A percentile compares a stretch with the other conserved stretches of the same genome.
Evolutionary conservation across 495 filamentous ascomycete genomes (phyloP).

Genomic region (Tuber borchii): DNA sequence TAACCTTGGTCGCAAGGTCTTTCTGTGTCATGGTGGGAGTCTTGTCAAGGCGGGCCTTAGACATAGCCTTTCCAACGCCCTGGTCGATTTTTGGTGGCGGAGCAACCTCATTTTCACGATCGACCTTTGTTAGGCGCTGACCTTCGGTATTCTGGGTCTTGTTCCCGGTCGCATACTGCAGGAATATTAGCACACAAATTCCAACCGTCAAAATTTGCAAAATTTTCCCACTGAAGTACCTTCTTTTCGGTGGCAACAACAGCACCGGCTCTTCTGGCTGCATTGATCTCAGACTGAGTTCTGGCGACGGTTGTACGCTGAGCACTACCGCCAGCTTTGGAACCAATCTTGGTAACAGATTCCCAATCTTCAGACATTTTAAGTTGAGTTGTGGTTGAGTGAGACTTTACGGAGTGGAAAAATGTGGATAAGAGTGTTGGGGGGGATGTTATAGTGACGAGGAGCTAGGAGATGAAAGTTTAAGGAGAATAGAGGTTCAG

Average conservation of each 20-base stretch:
- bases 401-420: neutral
- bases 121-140: conserved; percentile 95
- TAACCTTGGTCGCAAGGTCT: conserved; percentile 90
- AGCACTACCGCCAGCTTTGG: conserved; percentile 60
- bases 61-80: conserved; percentile 76
- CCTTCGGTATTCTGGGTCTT: conserved; percentile 54
- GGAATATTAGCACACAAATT: conserved; percentile 57
- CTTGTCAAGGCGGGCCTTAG: conserved; percentile 59
- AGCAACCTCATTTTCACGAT: conserved; percentile 94
- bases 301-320: conserved; percentile 78
- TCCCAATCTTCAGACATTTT: conserved; percentile 75
- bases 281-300: conserved; percentile 82
- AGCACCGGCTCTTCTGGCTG: conserved; percentile 71
- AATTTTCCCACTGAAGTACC: conserved; percentile 18
- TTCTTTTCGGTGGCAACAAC: conserved; percentile 92
- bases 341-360: conserved; percentile 84
- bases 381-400: conserved; percentile 21
- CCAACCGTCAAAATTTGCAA: conserved; percentile 52
- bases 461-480: conserved; percentile 6
- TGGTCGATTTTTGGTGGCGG: conserved; percentile 84
- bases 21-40: conserved; percentile 92
- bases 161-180: conserved; percentile 39
- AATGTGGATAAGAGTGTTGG: conserved; percentile 17
- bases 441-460: conserved; percentile 6
- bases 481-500: conserved; percentile 20